phyloP scores from a whole-genome alignment of 768 basidiomycete species.

The Coprinellus micaceus region DNA sequence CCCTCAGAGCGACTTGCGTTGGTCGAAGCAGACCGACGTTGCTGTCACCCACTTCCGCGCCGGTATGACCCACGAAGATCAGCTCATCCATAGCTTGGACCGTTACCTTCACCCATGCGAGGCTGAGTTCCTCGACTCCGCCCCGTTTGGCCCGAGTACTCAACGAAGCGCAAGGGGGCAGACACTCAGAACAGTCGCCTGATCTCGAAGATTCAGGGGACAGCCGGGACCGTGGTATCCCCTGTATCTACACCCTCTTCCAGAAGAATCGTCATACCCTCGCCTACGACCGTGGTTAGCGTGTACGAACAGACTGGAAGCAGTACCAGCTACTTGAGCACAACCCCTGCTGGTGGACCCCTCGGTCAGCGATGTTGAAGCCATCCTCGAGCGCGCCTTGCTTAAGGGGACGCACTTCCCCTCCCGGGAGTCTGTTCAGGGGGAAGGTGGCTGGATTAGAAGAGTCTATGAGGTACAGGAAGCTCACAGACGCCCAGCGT shows the following conservation, averaged over 20 bases:
- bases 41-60: constrained; percentile 99
- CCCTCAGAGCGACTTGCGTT: constrained; percentile 94
- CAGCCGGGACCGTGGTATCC: constrained; percentile 98
- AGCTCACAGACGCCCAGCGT: constrained; percentile 95
- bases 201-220: constrained; percentile 96
- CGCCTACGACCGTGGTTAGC: constrained; percentile 99
- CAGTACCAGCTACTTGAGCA: constrained; percentile 92
- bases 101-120: constrained; percentile 97
- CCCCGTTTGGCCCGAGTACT: constrained; percentile 98
- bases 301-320: constrained; percentile 96
- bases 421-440: constrained; percentile 98
- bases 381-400: constrained; percentile 92
- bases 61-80: constrained; percentile 95
- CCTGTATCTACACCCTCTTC: constrained; percentile 97
- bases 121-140: constrained; percentile 95
- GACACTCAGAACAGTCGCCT: constrained; percentile 96
- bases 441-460: constrained; percentile 98
- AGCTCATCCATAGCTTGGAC: constrained; percentile 95
- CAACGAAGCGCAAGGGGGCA: constrained; percentile 99
- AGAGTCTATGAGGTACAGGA: constrained; percentile 93
- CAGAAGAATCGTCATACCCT: constrained; percentile 96
- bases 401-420: constrained; percentile 99
- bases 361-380: constrained; percentile 94
- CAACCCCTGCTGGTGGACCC: constrained; percentile 99
- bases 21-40: constrained; percentile 98